Conservation (phyloP, 768 basidiomycete genomes). For the Russula brevipes region DNA sequence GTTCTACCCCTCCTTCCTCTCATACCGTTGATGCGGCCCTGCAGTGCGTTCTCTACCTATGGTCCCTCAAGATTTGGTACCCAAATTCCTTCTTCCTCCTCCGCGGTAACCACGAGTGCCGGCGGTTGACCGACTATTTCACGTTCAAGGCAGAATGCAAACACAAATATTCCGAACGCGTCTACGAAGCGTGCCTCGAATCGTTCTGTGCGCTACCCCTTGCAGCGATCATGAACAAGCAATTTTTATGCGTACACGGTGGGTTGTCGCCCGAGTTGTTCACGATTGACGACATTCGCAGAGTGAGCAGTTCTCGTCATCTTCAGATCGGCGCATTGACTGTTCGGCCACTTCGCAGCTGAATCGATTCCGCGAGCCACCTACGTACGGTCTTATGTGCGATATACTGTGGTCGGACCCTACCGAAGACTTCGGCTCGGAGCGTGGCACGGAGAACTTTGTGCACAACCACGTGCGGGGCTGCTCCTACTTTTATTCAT, state of each 20-base stretch:
- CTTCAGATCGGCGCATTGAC: not conserved
- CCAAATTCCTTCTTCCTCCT: constrained; percentile 94
- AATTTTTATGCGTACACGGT: constrained; percentile 97
- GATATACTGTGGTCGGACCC: constrained; percentile 99
- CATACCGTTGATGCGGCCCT: constrained; percentile 8
- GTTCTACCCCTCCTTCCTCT: not conserved
- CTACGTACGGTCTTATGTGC: constrained; percentile 96
- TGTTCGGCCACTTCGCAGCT: constrained; percentile 46
- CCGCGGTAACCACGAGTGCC: constrained; percentile 98
- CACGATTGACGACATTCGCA: constrained; percentile 90
- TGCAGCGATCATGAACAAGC: constrained; percentile 98
- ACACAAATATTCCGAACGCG: constrained; percentile 95
- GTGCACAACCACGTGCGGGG: constrained; percentile 95
- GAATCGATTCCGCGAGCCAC: constrained; percentile 97
- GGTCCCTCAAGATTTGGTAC: constrained; percentile 99
- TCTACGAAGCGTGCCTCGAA: constrained; percentile 97
- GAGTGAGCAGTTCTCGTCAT: constrained; percentile 43
- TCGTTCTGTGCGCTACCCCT: constrained; percentile 93
- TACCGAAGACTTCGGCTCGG: constrained; percentile 92
- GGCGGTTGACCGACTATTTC: constrained; percentile 97
- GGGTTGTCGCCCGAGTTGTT: constrained; percentile 93
- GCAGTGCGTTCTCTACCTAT: constrained; percentile 97
- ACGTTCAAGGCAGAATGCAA: constrained; percentile 99
- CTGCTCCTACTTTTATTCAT: constrained; percentile 94
- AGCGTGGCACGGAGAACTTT: constrained; percentile 85